These are phyloP conservation scores for Chernovozyma aurita DNA, from an alignment of 1,139 yeast genomes.

Conservation along the genomic window DNA sequence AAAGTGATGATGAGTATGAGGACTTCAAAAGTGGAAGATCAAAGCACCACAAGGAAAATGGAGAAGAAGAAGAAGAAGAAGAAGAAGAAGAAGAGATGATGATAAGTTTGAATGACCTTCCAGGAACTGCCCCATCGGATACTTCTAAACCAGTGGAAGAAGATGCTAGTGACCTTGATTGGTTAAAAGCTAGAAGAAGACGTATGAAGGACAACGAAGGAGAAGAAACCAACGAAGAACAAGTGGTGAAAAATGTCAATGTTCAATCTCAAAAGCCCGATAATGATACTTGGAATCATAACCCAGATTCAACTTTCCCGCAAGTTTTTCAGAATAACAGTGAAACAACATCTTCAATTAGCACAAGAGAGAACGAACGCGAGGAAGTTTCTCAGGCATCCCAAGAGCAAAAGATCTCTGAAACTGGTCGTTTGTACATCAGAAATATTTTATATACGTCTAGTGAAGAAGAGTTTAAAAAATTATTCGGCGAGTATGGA, in stretches of 20 bases:
- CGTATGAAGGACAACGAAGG: constrained; percentile 57
- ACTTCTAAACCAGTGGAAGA: constrained; percentile 41
- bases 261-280: constrained; percentile 10
- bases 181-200: constrained; percentile 77
- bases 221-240: constrained; percentile 6
- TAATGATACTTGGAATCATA: neutral
- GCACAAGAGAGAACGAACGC: constrained; percentile 52
- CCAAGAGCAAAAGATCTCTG: constrained; percentile 41
- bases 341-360: constrained; percentile 10
- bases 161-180: constrained; percentile 73
- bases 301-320: neutral
- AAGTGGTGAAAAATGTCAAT: constrained; percentile 10
- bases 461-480: constrained; percentile 70
- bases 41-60: too few relatives aligned
- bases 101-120: constrained; percentile 14
- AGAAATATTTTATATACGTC: constrained; percentile 82
- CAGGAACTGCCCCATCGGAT: constrained; percentile 12
- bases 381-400: constrained; percentile 17
- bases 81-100: constrained; percentile 17
- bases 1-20: constrained; percentile 67
- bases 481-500: constrained; percentile 56
- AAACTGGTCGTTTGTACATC: constrained; percentile 80
- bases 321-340: neutral
- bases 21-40: constrained; percentile 38
- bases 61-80: constrained; percentile 13